Evolutionary conservation across 2,329 filamentous ascomycete species (phyloP), one percentile per base, ranked within the genome.

Genomic region (Penicillium palitans): DNA sequence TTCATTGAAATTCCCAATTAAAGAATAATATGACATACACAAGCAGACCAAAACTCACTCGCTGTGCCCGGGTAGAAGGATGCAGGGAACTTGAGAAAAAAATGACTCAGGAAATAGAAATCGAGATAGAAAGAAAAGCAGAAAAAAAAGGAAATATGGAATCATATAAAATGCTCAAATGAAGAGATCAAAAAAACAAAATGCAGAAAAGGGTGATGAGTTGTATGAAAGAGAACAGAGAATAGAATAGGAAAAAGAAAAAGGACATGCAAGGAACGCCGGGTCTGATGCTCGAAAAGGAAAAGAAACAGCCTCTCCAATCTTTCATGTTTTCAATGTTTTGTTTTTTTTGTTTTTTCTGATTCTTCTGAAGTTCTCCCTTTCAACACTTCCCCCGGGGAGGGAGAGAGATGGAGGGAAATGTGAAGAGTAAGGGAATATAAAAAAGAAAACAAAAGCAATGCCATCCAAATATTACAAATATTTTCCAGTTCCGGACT

Each of bases 391-490:
- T 15, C 37, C 25, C 17, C 19, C 17, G 4, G 8, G 8, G 35
- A 47, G 51, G 47, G 54, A 57, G 47, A 42, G 42, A 57, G 55
- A 46, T 53, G 33, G 49, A 61, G 51, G 55, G 31, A 57, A 19
- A 19, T 31, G 44, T 12, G 55, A 37, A 57, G 49, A 52, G 55
- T 52, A 52, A 48, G 46, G 29, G 19, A 48, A 35, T 48, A 35
- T 19, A 25, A 37, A 56, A 55, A 37, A 47, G 57, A 69, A 59
- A 55, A 59, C 61, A 60, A 50, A 60, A 59, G 61, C 52, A 57
- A 63, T 56, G 60, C 61, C 59, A 60, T 62, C 58, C 61, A 61
- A 66, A 64, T 67, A 68, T 62, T 67, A 69, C 65, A 68, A 64
- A 57, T 60, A 50, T 52, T 57, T 62, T 64, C 59, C 62, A 65